Evolutionary conservation across 1,139 yeast genomes (phyloP).

Genomic region (Martiniozyma asiatica): DNA sequence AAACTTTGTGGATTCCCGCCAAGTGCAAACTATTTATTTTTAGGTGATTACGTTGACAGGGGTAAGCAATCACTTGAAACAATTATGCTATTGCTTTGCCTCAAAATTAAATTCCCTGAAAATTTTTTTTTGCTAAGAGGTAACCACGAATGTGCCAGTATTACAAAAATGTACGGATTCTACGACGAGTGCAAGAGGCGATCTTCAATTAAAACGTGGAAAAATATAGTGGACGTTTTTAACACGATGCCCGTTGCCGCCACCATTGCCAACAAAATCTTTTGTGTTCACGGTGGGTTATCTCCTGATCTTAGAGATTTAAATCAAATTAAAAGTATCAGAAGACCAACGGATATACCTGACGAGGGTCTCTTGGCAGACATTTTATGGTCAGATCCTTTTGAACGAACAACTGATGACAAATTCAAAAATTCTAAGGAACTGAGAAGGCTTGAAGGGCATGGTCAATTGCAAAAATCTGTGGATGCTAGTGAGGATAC

Average conservation of each 20-base stretch:
- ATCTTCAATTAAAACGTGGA: slow-evolving; percentile 55
- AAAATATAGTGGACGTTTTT: slow-evolving; percentile 66
- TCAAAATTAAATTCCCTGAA: slow-evolving; percentile 73
- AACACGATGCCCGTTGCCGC: slow-evolving; percentile 83
- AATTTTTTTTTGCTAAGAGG: slow-evolving; percentile 77
- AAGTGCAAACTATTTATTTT: slow-evolving; percentile 60
- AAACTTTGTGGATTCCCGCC: slow-evolving; percentile 77
- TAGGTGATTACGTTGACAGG: slow-evolving; percentile 82
- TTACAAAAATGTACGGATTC: slow-evolving; percentile 76
- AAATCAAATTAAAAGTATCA: slow-evolving; percentile 56
- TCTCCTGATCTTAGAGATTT: slow-evolving; percentile 62
- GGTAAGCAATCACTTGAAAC: slow-evolving; percentile 80
- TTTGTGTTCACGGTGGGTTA: slow-evolving; percentile 84
- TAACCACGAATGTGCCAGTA: slow-evolving; percentile 76
- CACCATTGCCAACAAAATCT: slow-evolving; percentile 69
- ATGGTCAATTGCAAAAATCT: background rate
- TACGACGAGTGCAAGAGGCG: slow-evolving; percentile 83
- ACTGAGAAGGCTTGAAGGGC: background rate
- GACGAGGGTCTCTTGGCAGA: slow-evolving; percentile 75
- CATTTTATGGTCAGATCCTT: slow-evolving; percentile 80
- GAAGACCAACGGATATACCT: slow-evolving; percentile 81
- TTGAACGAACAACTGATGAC: slow-evolving; percentile 3
- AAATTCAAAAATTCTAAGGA: background rate
- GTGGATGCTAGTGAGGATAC: background rate
- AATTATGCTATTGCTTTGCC: slow-evolving; percentile 54